phyloP scores from a whole-genome alignment of 306 rosid genomes.

The Malus fusca region DNA sequence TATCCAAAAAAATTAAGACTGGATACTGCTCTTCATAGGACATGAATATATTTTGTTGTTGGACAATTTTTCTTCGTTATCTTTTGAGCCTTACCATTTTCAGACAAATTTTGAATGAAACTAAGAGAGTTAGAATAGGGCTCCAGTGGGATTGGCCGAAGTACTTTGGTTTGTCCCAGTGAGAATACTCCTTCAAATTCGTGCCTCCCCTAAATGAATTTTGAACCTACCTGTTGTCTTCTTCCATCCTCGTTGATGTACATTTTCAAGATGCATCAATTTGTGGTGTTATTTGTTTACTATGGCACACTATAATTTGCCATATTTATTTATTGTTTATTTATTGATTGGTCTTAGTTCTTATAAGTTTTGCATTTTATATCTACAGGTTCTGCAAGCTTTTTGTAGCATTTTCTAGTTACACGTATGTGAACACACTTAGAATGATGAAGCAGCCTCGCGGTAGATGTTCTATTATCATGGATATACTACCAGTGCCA shows the following conservation, averaged over 20 bases:
- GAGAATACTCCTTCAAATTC: neutral
- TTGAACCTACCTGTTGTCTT: neutral
- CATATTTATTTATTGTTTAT: neutral
- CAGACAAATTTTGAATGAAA: neutral
- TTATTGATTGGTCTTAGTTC: neutral
- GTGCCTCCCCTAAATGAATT: constrained; percentile 1
- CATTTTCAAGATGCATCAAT: neutral
- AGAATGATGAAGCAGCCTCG: constrained; percentile 11
- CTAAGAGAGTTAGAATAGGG: neutral
- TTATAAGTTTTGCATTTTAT: neutral
- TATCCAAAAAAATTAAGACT: neutral
- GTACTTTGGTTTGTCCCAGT: neutral
- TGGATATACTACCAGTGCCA: no score
- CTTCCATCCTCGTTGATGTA: constrained; percentile 5
- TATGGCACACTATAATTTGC: neutral
- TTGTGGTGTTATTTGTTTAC: constrained; percentile 4
- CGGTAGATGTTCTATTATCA: neutral
- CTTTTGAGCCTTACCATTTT: neutral
- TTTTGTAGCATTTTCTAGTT: constrained; percentile 76
- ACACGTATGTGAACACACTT: constrained; percentile 70
- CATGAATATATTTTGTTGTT: neutral
- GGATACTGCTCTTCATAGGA: no score
- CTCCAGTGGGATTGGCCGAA: no score
- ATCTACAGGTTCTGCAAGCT: constrained; percentile 79
- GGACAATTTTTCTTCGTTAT: neutral